Base-by-base conservation (phyloP, 208 protist species). In the Crithidia acanthocephali region DNA sequence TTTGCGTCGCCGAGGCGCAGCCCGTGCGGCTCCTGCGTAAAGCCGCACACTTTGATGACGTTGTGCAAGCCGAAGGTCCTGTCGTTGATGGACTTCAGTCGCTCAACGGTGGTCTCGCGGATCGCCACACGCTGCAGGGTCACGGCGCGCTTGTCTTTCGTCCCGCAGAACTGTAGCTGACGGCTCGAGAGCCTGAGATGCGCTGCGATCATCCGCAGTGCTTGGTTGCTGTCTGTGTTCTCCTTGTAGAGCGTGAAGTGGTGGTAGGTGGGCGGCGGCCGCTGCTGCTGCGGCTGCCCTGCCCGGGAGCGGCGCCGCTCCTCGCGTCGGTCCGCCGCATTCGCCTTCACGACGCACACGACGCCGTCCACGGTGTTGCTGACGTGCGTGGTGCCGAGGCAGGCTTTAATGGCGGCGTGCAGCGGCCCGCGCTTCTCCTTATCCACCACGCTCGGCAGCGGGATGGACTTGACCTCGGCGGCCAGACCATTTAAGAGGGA, bases 221-320 rank as follows among this genome's bases (percentile, higher is more conserved):
- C 93, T 51, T 90, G 79, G 40, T 85, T 83, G 53, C 90, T 97
- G 72, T 98, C 97, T 1, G 87, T 80, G 70, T 98, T 98, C 72
- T 98, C 94, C 80, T 98, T 98, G 80, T 98, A 97, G 0, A 98
- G 67, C 1, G 93, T 98, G 70, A 98, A 98, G 68, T 97, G 94
- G 47, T 93, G 79, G 62, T 87, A 97, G 27, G 68, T 72, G 0
- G 74, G 75, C 45, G 62, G 60, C 23, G 78, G 53, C 8, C 67
- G 62, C 4, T 40, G 35, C 35, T 40, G 35, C 35, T 40, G 35
- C 8, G 35, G 35, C 35, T 35, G 53, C 5, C 44, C 44, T n/a
- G 42, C 27, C 35, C 72, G 61, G 10, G 83, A 89, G 30, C 92
- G 90, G 15, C 88, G 90, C 25, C 68, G 58, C 48, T 82, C 74